Conservation (phyloP, 768 basidiomycete genomes). For the Boletus sensibilis region DNA sequence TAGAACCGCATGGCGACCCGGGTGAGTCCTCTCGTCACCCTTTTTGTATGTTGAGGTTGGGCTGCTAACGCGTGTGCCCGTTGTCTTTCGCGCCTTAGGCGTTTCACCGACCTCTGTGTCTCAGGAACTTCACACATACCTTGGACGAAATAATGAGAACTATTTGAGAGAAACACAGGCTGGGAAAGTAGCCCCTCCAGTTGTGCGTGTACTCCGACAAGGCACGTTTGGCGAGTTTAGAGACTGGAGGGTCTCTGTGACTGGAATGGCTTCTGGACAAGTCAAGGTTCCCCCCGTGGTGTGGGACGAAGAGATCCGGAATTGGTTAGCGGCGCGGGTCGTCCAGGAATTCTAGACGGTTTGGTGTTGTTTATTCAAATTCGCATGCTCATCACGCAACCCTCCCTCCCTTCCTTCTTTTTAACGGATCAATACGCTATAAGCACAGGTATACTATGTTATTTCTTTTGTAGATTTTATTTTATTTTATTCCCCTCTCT, state of each 20-base stretch:
- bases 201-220: constrained; percentile 15
- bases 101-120: constrained; percentile 2
- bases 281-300: constrained; percentile 21
- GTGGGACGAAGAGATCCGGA: constrained; percentile 10
- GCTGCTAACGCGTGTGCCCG: background rate
- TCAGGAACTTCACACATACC: constrained; percentile 4
- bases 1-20: constrained; percentile 11
- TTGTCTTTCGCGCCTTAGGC: background rate
- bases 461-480: background rate
- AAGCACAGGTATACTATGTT: background rate
- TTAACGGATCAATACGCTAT: background rate
- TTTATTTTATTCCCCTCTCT: too few species aligned
- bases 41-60: background rate
- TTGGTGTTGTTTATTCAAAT: background rate
- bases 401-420: too few species aligned
- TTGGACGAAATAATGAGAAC: constrained; percentile 17
- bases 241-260: constrained; percentile 18
- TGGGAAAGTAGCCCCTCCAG: constrained; percentile 8
- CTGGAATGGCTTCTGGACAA: constrained; percentile 18
- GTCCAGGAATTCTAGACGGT: constrained; percentile 12
- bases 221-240: constrained; percentile 24
- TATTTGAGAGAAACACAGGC: constrained; percentile 10
- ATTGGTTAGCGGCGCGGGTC: constrained; percentile 19
- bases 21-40: constrained; percentile 1
- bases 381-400: background rate